A percentile compares a stretch with the other conserved stretches of the same genome.
phyloP scores from a whole-genome alignment of 352 stramenopile genomes.

The Phytophthora pluvialis region DNA sequence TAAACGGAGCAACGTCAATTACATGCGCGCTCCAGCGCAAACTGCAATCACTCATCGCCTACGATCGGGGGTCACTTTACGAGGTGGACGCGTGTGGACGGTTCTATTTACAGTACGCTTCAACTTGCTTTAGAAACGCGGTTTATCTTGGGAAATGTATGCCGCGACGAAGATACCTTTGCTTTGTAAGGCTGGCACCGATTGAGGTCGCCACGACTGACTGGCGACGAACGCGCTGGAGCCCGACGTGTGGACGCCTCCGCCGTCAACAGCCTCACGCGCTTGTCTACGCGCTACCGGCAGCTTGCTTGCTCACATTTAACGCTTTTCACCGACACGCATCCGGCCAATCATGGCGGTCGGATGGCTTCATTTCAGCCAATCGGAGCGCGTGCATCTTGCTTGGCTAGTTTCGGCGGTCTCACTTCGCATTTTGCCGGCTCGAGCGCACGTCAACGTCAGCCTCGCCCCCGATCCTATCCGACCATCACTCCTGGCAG shows the following conservation, averaged over 20 bases:
- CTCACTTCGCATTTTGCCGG: slow-evolving; percentile 50
- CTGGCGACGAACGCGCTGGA: slow-evolving; percentile 3
- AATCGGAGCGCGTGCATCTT: slow-evolving; percentile 3
- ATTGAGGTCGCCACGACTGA: slow-evolving; percentile 10
- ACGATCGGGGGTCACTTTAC: background rate
- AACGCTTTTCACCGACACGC: slow-evolving; percentile 1
- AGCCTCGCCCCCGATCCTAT: background rate
- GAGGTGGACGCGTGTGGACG: slow-evolving; percentile 1
- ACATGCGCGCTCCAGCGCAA: slow-evolving; percentile 1
- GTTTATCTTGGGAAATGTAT: slow-evolving; percentile 24
- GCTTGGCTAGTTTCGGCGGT: slow-evolving; percentile 25
- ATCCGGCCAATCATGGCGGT: slow-evolving; percentile 2
- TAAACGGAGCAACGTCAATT: slow-evolving; percentile 13
- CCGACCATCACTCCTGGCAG: slow-evolving; percentile 12
- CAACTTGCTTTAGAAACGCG: slow-evolving; percentile 25
- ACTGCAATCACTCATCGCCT: slow-evolving; percentile 21
- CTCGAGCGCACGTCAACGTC: slow-evolving; percentile 23
- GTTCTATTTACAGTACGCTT: slow-evolving; percentile 11
- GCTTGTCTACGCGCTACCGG: slow-evolving; percentile 20
- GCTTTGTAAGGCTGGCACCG: background rate
- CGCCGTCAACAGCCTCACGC: slow-evolving; percentile 16
- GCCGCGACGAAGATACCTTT: slow-evolving; percentile 17
- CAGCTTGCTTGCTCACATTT: slow-evolving; percentile 38
- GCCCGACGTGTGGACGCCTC: slow-evolving; percentile 18
- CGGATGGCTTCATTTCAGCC: background rate